These are phyloP conservation scores for Acaromyces ingoldii DNA, from an alignment of 1,284 basidiomycete genomes.

Conservation along the genomic window DNA sequence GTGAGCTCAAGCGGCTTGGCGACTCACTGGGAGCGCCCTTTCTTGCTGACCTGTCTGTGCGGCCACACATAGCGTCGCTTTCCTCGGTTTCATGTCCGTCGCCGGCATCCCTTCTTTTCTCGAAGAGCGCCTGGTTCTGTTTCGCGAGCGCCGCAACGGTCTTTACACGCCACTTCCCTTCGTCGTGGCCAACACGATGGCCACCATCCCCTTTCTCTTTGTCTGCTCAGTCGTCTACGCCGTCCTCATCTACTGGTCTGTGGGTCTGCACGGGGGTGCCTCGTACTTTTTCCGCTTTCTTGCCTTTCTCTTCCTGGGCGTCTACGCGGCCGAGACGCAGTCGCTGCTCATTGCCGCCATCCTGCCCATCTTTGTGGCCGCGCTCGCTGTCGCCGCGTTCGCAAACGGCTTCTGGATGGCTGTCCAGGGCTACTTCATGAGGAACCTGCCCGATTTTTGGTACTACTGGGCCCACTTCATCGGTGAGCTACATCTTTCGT, in stretches of 20 bases:
- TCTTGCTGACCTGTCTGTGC: slow-evolving; percentile 15
- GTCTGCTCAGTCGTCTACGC: slow-evolving; percentile 41
- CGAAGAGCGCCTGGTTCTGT: slow-evolving; percentile 53
- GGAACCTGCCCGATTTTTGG: slow-evolving; percentile 62
- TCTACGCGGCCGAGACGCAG: slow-evolving; percentile 61
- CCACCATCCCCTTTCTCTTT: slow-evolving; percentile 52
- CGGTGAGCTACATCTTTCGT: slow-evolving; percentile 16
- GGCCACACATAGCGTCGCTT: slow-evolving; percentile 59
- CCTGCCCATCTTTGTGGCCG: slow-evolving; percentile 62
- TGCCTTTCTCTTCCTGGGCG: slow-evolving; percentile 59
- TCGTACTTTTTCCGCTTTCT: slow-evolving; percentile 59
- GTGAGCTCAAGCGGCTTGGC: too few species aligned
- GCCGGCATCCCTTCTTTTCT: slow-evolving; percentile 52
- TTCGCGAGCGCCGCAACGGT: slow-evolving; percentile 51
- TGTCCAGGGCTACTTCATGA: slow-evolving; percentile 52
- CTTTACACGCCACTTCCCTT: slow-evolving; percentile 47
- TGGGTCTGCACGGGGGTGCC: slow-evolving; percentile 58
- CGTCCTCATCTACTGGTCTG: slow-evolving; percentile 50
- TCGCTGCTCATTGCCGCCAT: slow-evolving; percentile 58
- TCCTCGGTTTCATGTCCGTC: slow-evolving; percentile 59
- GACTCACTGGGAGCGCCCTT: slow-evolving; percentile 27
- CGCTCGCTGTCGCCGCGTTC: slow-evolving; percentile 60
- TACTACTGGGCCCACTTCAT: slow-evolving; percentile 59
- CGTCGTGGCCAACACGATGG: slow-evolving; percentile 44
- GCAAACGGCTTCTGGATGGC: slow-evolving; percentile 65